Base-by-base conservation (phyloP, 305 asterid species). In the Petunia hybrid region DNA sequence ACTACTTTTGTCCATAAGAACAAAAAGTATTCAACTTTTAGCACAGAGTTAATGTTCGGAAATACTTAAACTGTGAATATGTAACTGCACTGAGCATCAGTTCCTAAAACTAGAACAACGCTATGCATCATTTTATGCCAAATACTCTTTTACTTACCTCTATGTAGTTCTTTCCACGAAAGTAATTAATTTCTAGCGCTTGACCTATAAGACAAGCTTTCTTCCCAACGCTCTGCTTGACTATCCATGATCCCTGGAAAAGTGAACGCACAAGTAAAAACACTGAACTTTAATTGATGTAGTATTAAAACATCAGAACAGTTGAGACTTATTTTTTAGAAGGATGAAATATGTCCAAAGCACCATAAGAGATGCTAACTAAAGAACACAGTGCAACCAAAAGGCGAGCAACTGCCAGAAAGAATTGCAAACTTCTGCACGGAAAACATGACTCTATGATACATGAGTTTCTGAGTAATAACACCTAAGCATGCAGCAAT, bases 181-280 rank as follows among this genome's bases (percentile, higher is more conserved):
- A 93, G 88, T 96, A 96, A 86, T 94, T 96, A 55, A 94, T 92
- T 85, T 94, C 98, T 69, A 96, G 85, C 42, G 99, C 99, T 89
- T 96, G 99, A 63, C 99, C 98, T 53, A 94, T 89, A 82, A 96
- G 87, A 91, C 98, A 96, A 57, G 99, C 98, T 85, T 96, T 96
- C 85, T 93, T 93, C 36, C 99, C 98, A 67, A 94, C 98, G 42
- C 99, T 94, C 87, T 96, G 98, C 89, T 94, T 96, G 81, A 96
- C 98, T 84, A 96, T 93, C 99, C 99, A 91, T 78, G 98, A 91
- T 75, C 98, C 99, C 98, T 93, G 95, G 95, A 65, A 67, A 84
- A 82, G 85, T 8, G 79, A 78, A 83, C 69, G 70, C 78, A 56
- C 40, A 57, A 43, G 64, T 40, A 0, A 12, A 39, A 14, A 79